Conservation (phyloP, 345 rosid species). For the Gossypium stocksii region DNA sequence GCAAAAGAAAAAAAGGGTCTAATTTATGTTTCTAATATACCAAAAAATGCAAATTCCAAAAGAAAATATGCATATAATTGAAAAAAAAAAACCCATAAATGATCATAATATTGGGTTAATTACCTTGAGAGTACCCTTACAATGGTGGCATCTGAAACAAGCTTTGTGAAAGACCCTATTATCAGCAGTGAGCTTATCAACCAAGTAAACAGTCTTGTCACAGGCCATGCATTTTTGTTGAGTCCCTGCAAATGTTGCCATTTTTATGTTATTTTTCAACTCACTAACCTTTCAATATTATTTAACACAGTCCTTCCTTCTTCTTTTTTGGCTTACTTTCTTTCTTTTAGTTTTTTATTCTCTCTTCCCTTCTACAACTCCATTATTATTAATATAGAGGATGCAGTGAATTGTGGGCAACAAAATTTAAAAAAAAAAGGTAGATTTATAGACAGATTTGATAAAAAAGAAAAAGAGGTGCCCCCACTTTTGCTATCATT, state of each 20-base stretch:
- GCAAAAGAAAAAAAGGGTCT: conserved; percentile 13
- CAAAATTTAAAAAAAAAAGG: not conserved
- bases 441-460: conserved; percentile 18
- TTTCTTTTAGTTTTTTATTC: not conserved
- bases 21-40: not conserved
- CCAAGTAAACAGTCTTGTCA: conserved; percentile 58
- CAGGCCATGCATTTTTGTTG: conserved; percentile 61
- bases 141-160: conserved; percentile 68
- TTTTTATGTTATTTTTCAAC: not conserved
- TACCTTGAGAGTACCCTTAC: conserved; percentile 63
- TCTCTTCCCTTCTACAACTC: not conserved
- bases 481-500: conserved; percentile 19
- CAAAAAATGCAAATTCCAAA: too few relatives aligned
- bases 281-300: too few relatives aligned
- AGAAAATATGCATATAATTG: too few relatives aligned
- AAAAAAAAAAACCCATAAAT: too few relatives aligned
- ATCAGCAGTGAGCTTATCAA: conserved; percentile 50
- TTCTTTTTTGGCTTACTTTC: not conserved
- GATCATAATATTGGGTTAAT: too few relatives aligned
- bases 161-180: conserved; percentile 51
- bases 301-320: too few relatives aligned
- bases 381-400: conserved; percentile 1
- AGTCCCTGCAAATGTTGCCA: conserved; percentile 48
- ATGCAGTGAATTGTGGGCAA: conserved; percentile 28
- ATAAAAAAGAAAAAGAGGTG: conserved; percentile 4